phyloP scores from a whole-genome alignment of 352 stramenopile species.

The Lagenidium giganteum region DNA sequence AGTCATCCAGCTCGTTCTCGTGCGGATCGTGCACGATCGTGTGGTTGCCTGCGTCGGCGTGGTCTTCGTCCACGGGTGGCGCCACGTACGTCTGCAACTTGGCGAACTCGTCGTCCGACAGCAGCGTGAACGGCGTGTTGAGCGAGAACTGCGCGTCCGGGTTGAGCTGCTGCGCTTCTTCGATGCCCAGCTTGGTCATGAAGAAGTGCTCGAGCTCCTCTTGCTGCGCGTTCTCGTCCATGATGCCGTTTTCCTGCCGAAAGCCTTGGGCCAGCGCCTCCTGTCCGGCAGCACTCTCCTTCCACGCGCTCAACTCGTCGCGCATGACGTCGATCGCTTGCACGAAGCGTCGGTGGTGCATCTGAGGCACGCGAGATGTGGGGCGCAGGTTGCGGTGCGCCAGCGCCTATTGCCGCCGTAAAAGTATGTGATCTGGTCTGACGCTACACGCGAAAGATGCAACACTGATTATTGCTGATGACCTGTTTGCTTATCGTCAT shows the following conservation, averaged over 20 bases:
- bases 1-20: neutral
- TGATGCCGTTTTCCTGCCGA: conserved; percentile 3
- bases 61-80: conserved; percentile 26
- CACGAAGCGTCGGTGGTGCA: conserved; percentile 37
- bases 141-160: conserved; percentile 54
- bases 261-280: conserved; percentile 28
- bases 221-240: conserved; percentile 7
- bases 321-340: conserved; percentile 27
- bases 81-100: conserved; percentile 42
- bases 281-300: conserved; percentile 11
- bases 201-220: conserved; percentile 59
- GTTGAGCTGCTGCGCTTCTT: conserved; percentile 34
- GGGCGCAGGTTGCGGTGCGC: no score
- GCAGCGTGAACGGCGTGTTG: conserved; percentile 61
- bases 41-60: neutral
- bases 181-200: conserved; percentile 47
- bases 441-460: no score
- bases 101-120: conserved; percentile 67
- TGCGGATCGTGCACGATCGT: conserved; percentile 15
- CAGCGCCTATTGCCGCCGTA: no score
- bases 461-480: no score
- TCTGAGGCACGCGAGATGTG: conserved; percentile 32
- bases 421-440: no score
- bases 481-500: no score
- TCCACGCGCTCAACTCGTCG: conserved; percentile 14